Base-by-base conservation (phyloP, 2,329 filamentous ascomycete genomes). In the Blastomyces silverae region DNA sequence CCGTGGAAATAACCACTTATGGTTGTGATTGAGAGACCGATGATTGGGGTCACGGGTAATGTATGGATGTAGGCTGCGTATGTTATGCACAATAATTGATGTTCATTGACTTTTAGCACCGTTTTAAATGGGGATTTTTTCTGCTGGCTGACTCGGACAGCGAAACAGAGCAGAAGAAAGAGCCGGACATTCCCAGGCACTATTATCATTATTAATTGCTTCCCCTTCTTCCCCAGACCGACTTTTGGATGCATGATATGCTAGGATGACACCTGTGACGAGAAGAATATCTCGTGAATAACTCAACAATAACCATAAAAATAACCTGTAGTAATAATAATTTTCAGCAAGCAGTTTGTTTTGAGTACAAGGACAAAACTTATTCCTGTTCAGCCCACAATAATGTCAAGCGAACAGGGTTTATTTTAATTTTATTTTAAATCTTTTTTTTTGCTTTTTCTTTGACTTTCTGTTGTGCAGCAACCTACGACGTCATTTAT, bases 401-500 rank as follows among this genome's bases (percentile, higher is more conserved):
- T 7, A 39, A 39, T 13, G 37, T 20, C 17, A 50, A 50, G 22
- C 6, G 10, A 50, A 50, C n/a, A 50, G n/a, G n/a, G 22, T 50
- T 31, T 28, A 22, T 50, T 50, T 50, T 50, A 25, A 25, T 22
- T 8, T 50, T 17, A 15, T 28, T 55, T 55, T 20, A 11, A 20
- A 37, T 56, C 2, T 3, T 44, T 48, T 46, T 46, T 34, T 28
- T 31, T 46, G 15, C 13, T 5, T 46, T 20, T 39, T 39, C 10
- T 39, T 20, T 46, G 42, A 17, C 42, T 46, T 44, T 46, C 42
- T 53, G 48, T 39, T 34, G 46, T 52, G 53, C 53, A 20, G 28
- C 61, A 37, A 13, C 61, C 25, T 31, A n/a, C 62, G 52, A 64
- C 63, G 63, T 64, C 63, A 64, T 64, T 34, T 56, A 42, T 55